phyloP scores from a whole-genome alignment of 129 eudicot species.

The carrot (Daucus carota) region DNA sequence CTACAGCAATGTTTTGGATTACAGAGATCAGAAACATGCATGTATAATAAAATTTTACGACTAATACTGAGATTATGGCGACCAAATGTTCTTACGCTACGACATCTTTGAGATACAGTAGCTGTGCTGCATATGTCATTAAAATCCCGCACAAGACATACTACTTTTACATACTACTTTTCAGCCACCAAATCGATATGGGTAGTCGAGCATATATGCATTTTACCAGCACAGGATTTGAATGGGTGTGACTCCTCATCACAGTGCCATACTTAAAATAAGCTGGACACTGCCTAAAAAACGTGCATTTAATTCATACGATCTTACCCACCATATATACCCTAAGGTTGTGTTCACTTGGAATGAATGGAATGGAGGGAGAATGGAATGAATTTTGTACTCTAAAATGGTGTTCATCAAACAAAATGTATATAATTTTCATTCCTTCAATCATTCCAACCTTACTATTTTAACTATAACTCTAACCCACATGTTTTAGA shows the following conservation, averaged over 20 bases:
- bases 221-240: slow-evolving; percentile 5
- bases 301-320: not conserved
- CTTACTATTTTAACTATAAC: no score
- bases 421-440: no score
- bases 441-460: no score
- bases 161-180: no score
- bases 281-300: not conserved
- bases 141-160: not conserved
- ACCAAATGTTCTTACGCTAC: not conserved
- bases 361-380: no score
- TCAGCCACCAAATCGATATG: not conserved
- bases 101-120: not conserved
- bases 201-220: not conserved
- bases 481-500: no score
- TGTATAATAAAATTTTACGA: not conserved
- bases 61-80: not conserved
- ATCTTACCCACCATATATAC: slow-evolving; percentile 1
- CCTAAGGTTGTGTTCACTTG: no score
- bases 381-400: no score
- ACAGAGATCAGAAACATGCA: not conserved
- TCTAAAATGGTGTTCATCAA: no score
- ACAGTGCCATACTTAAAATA: not conserved
- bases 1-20: no score
- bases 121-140: not conserved
- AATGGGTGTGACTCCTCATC: not conserved